Evolutionary conservation across 1,284 basidiomycete genomes (phyloP), one percentile per base, ranked within the genome.

Genomic region (Microbotryum intermedium): DNA sequence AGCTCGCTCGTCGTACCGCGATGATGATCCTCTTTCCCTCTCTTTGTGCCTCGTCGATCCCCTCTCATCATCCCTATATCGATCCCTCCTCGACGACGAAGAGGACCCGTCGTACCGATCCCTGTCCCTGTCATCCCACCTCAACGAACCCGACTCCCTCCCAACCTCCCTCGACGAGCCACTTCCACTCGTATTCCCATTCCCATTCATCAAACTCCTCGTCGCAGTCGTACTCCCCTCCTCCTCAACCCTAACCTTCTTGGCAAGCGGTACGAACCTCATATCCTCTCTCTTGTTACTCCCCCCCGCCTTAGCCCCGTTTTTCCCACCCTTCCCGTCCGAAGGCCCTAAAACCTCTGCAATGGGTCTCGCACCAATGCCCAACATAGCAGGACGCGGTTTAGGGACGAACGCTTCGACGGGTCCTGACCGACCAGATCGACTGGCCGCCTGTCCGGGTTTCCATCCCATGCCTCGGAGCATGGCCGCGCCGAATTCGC

Each of bases 391-490:
- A 2, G 92, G 89, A 8, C 92, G 80, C 0, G 86, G 77, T 62
- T 82, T 79, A 1, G 92, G 92, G 0, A 92, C 76, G 73, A 90
- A 91, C 2, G 90, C 85, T 67, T 88, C 82, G 21, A 83, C 79
- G 6, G 83, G 72, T 6, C 82, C 82, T 6, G 62, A 61, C 51
- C 73, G 70, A 8, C 73, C 73, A 20, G 84, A 82, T 23, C 73
- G 70, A 1, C 73, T 73, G 4, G 86, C 86, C 1, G 86, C 83
- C 25, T 80, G 81, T 0, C 88, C 88, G 54, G 90, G 86, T 60
- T 86, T 86, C 90, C 92, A 97, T 4, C 93, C 94, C 94, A 98
- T 97, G 0, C 94, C 94, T 48, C 93, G 83, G 7, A 97, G 79
- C 71, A 98, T 82, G 6, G 94, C 94, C 6, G 88, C 85, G 11